Evolutionary conservation across 768 basidiomycete genomes (phyloP).

Genomic region (Kwoniella botswanensis): DNA sequence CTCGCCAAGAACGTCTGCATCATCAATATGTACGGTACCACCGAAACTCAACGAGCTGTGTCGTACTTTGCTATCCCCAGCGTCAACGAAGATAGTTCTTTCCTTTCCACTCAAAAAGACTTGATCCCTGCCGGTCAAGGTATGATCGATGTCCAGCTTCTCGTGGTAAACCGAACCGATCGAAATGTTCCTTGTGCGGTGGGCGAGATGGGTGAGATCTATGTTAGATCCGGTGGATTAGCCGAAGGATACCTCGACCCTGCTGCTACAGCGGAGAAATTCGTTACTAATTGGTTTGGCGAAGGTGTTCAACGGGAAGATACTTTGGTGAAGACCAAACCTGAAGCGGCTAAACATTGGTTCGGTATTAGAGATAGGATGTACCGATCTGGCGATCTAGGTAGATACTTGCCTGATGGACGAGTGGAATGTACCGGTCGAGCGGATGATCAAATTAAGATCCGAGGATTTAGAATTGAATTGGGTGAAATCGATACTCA

Average conservation of each 20-base stretch:
- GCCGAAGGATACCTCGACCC: conserved; percentile 92
- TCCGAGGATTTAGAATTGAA: conserved; percentile 98
- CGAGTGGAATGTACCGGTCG: conserved; percentile 95
- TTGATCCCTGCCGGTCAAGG: conserved; percentile 97
- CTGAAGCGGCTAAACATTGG: conserved; percentile 76
- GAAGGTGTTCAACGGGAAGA: conserved; percentile 67
- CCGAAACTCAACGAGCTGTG: conserved; percentile 97
- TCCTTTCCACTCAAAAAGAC: conserved; percentile 92
- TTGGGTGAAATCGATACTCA: conserved; percentile 97
- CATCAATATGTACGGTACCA: conserved; percentile 99
- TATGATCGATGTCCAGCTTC: conserved; percentile 95
- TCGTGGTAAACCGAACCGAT: conserved; percentile 91
- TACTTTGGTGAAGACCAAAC: conserved; percentile 65
- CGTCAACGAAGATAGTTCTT: conserved; percentile 79
- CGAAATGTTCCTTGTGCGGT: conserved; percentile 83
- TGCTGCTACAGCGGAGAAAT: conserved; percentile 84
- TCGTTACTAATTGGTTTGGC: conserved; percentile 90
- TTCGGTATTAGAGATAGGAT: conserved; percentile 94
- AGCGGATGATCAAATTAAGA: conserved; percentile 98
- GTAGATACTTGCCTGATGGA: conserved; percentile 88
- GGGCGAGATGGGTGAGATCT: conserved; percentile 98
- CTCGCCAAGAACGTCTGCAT: conserved; percentile 91
- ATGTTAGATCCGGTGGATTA: conserved; percentile 92
- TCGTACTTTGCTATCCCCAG: conserved; percentile 94
- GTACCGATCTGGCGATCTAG: conserved; percentile 97